A percentile compares a stretch with the other conserved stretches of the same genome.
Evolutionary conservation across 306 rosid species (phyloP).

Genomic region (Delonix regia): DNA sequence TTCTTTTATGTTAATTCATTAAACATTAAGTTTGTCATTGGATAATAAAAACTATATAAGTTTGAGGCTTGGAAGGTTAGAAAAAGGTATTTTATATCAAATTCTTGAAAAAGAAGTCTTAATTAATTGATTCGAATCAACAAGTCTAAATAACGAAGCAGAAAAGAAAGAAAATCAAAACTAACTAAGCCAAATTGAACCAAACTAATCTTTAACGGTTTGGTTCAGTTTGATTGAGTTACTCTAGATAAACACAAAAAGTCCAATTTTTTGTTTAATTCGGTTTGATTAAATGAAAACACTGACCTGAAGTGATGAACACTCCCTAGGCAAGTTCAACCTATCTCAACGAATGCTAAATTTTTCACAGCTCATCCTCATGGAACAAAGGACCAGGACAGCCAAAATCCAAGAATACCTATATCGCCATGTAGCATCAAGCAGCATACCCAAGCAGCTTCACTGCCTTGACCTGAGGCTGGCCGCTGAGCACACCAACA

Average conservation of each 20-base stretch:
- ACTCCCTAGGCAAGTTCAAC: neutral
- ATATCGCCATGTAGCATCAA: slow-evolving; percentile 95
- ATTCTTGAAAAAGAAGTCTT: neutral
- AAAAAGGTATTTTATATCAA: too few species aligned
- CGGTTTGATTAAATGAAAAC: neutral
- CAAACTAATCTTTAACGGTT: neutral
- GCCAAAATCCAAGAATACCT: slow-evolving; percentile 94
- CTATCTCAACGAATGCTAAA: slow-evolving; percentile 8
- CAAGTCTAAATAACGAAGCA: neutral
- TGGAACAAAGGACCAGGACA: slow-evolving; percentile 81
- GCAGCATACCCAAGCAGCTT: slow-evolving; percentile 98
- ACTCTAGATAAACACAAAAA: neutral
- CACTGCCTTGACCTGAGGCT: slow-evolving; percentile 86
- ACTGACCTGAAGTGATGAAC: neutral
- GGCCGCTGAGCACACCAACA: slow-evolving; percentile 90
- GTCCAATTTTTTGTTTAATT: neutral
- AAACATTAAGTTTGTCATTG: neutral
- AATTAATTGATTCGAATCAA: neutral
- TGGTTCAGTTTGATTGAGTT: neutral
- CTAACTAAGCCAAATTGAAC: neutral
- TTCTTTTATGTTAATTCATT: too few species aligned
- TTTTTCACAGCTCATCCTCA: slow-evolving; percentile 52
- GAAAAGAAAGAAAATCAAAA: neutral
- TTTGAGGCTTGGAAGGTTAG: too few species aligned
- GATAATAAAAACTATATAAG: too few species aligned